These are phyloP conservation scores for Cymbidium sinense DNA, from an alignment of 106 monocot species.

Conservation along the genomic window DNA sequence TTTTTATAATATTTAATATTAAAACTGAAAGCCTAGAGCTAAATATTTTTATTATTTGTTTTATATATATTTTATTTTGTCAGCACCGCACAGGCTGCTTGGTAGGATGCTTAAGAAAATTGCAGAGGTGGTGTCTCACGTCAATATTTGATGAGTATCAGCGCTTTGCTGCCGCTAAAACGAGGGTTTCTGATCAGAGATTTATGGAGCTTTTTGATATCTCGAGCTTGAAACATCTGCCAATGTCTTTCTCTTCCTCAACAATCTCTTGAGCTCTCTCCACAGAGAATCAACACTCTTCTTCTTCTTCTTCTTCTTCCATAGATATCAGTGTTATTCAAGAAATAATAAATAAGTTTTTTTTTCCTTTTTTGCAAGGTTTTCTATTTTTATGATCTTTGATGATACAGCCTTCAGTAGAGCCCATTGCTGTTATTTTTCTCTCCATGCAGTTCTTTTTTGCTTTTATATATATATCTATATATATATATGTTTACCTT, in stretches of 20 bases:
- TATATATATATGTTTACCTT: too few species aligned
- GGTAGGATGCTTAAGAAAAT: slow-evolving; percentile 73
- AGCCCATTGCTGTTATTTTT: too few species aligned
- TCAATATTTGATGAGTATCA: slow-evolving; percentile 78
- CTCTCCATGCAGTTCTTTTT: too few species aligned
- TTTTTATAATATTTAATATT: too few species aligned
- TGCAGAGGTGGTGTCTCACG: slow-evolving; percentile 80
- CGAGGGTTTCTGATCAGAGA: slow-evolving; percentile 71
- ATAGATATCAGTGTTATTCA: background rate
- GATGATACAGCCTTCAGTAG: too few species aligned
- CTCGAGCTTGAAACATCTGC: slow-evolving; percentile 54
- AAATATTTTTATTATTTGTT: too few species aligned
- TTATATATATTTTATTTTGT: background rate
- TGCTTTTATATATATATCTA: too few species aligned
- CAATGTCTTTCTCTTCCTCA: slow-evolving; percentile 14
- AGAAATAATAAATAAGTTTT: background rate
- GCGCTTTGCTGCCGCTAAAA: slow-evolving; percentile 76
- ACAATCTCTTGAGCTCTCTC: background rate
- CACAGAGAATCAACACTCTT: background rate
- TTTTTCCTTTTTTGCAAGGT: background rate
- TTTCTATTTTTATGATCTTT: background rate
- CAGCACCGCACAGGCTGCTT: slow-evolving; percentile 86
- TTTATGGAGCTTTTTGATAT: slow-evolving; percentile 74
- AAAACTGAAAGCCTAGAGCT: too few species aligned
- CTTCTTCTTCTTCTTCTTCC: background rate